Conservation (phyloP, 2,329 filamentous ascomycete genomes). For the Lachnum nothofagi region DNA sequence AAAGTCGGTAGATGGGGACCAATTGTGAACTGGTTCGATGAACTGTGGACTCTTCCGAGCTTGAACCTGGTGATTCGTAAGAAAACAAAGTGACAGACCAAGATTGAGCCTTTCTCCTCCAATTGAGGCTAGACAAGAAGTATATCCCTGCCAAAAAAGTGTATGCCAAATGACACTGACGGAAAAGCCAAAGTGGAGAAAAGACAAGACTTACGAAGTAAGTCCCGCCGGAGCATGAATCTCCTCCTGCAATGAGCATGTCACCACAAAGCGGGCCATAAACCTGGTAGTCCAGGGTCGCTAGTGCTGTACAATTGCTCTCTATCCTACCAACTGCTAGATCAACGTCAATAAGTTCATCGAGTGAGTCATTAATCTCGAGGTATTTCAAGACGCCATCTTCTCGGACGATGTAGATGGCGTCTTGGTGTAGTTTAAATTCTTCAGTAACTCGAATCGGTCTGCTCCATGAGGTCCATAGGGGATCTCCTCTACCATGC, state of each 20-base stretch:
- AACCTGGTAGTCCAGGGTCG: slow-evolving; percentile 47
- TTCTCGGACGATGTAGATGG: slow-evolving; percentile 81
- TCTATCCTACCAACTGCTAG: slow-evolving; percentile 60
- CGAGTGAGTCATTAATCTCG: slow-evolving; percentile 54
- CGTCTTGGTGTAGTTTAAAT: slow-evolving; percentile 63
- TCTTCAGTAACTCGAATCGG: slow-evolving; percentile 60
- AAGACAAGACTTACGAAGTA: slow-evolving; percentile 41
- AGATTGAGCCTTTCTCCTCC: no score
- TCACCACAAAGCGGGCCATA: slow-evolving; percentile 57
- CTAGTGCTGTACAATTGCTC: slow-evolving; percentile 76
- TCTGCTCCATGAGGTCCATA: slow-evolving; percentile 83
- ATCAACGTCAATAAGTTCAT: slow-evolving; percentile 49
- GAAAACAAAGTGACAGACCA: neutral
- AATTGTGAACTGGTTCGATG: slow-evolving; percentile 59
- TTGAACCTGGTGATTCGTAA: slow-evolving; percentile 39
- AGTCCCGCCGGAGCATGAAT: slow-evolving; percentile 70
- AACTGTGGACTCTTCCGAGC: slow-evolving; percentile 50
- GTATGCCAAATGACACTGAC: neutral
- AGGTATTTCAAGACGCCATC: slow-evolving; percentile 75
- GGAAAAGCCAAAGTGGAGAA: neutral
- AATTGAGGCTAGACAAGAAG: no score
- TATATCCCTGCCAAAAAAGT: no score
- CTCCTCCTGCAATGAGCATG: slow-evolving; percentile 40
- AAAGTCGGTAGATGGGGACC: slow-evolving; percentile 42
- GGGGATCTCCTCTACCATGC: slow-evolving; percentile 45